Percentiles rank a stretch among this genome's conserved stretches.
Conservation (phyloP, 495 filamentous ascomycete species). For the Annulohypoxylon nitens region DNA sequence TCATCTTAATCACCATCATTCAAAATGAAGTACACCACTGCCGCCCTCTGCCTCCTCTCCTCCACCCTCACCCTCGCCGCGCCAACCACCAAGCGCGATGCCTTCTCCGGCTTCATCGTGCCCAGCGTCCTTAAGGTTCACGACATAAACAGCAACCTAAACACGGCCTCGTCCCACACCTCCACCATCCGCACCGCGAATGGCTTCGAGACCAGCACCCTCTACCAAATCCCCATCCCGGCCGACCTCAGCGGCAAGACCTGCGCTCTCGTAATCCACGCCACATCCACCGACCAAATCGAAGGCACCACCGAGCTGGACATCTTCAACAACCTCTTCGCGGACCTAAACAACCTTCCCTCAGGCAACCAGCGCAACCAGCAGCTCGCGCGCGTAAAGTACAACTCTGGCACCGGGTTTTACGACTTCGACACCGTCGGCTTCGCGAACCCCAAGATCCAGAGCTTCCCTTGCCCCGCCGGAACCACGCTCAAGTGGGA, state of each 20-base stretch:
- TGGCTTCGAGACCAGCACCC: slow-evolving; percentile 40
- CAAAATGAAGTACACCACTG: slow-evolving; percentile 52
- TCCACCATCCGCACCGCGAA: slow-evolving; percentile 33
- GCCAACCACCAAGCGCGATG: slow-evolving; percentile 28
- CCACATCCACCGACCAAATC: slow-evolving; percentile 31
- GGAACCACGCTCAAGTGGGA: slow-evolving; percentile 43
- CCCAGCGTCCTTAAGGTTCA: slow-evolving; percentile 46
- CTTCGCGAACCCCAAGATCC: slow-evolving; percentile 34
- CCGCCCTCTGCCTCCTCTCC: slow-evolving; percentile 43
- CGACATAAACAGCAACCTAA: slow-evolving; percentile 37
- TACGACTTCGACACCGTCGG: slow-evolving; percentile 42
- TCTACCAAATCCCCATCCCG: slow-evolving; percentile 50
- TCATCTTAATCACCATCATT: background rate
- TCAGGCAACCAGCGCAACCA: slow-evolving; percentile 43
- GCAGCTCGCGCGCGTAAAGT: slow-evolving; percentile 37
- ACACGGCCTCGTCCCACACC: slow-evolving; percentile 14
- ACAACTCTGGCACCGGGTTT: slow-evolving; percentile 31
- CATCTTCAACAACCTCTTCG: slow-evolving; percentile 45
- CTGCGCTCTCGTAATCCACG: slow-evolving; percentile 42
- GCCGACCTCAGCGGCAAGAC: slow-evolving; percentile 36
- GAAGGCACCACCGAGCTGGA: slow-evolving; percentile 27
- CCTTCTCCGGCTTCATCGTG: slow-evolving; percentile 37
- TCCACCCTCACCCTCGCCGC: slow-evolving; percentile 48
- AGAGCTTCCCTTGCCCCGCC: slow-evolving; percentile 44
- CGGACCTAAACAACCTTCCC: slow-evolving; percentile 36